Percentiles rank a stretch among this genome's conserved stretches.
Evolutionary conservation across 192 early-diverging fungal species (phyloP).

Genomic region (Rhizoclosmatium sp.): DNA sequence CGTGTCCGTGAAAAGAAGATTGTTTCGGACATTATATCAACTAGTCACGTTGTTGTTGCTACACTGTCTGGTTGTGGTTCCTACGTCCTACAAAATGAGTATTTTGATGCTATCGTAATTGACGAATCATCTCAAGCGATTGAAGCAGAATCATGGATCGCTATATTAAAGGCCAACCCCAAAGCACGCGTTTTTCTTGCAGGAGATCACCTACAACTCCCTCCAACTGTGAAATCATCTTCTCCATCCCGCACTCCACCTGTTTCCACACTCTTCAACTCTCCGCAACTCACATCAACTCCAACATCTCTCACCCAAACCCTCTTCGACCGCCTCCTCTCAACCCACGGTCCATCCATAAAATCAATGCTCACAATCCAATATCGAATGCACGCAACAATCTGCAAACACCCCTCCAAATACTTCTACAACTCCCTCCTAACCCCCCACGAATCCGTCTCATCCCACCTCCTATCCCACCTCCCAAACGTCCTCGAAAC

Average conservation of each 20-base stretch:
- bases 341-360: constrained; percentile 61
- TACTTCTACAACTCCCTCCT: constrained; percentile 77
- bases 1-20: constrained; percentile 74
- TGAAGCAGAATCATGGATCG: constrained; percentile 87
- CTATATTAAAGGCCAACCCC: constrained; percentile 73
- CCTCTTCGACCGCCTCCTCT: constrained; percentile 82
- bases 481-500: constrained; percentile 60
- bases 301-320: constrained; percentile 50
- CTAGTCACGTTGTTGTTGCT: constrained; percentile 73
- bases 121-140: constrained; percentile 89
- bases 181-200: constrained; percentile 71
- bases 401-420: constrained; percentile 76
- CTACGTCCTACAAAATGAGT: constrained; percentile 57
- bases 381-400: constrained; percentile 87
- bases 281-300: constrained; percentile 39
- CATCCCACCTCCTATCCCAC: constrained; percentile 69
- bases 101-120: constrained; percentile 87
- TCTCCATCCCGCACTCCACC: constrained; percentile 30
- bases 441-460: constrained; percentile 69
- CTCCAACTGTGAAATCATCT: constrained; percentile 82
- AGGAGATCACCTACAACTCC: constrained; percentile 89
- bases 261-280: not conserved
- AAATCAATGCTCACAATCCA: constrained; percentile 80
- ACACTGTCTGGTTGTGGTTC: constrained; percentile 79
- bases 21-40: constrained; percentile 62